phyloP scores from a whole-genome alignment of 768 basidiomycete species.

The Pulveroboletus sp. region DNA sequence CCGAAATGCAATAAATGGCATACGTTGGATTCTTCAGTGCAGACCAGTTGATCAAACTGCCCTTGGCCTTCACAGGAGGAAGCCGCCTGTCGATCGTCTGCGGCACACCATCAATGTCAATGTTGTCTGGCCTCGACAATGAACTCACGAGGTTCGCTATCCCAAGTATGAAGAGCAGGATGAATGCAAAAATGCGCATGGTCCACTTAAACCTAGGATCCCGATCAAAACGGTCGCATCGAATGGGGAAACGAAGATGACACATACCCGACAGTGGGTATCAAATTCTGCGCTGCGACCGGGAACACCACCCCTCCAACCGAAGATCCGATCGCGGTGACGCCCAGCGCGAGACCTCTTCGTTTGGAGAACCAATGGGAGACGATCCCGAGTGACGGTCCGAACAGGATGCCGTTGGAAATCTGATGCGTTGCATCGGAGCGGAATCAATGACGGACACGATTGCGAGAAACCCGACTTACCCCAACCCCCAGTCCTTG shows the following conservation, averaged over 20 bases:
- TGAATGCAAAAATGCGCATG: conserved; percentile 64
- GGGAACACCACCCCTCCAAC: conserved; percentile 69
- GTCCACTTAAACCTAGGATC: conserved; percentile 69
- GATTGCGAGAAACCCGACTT: conserved; percentile 18
- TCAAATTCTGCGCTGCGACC: conserved; percentile 52
- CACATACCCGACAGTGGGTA: conserved; percentile 52
- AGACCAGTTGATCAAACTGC: conserved; percentile 54
- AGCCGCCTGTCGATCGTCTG: conserved; percentile 43
- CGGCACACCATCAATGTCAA: not conserved
- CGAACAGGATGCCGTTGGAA: conserved; percentile 57
- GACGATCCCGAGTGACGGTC: conserved; percentile 54
- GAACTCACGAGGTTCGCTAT: conserved; percentile 48
- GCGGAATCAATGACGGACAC: not conserved
- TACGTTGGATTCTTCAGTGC: conserved; percentile 49
- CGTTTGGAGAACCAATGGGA: conserved; percentile 72
- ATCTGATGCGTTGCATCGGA: conserved; percentile 14
- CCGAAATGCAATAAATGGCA: conserved; percentile 53
- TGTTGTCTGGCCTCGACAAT: too few relatives aligned
- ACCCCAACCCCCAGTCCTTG: conserved; percentile 70
- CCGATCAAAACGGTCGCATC: not conserved
- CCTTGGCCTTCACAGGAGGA: conserved; percentile 48
- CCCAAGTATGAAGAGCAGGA: conserved; percentile 49
- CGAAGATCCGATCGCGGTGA: conserved; percentile 62
- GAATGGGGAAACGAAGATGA: not conserved
- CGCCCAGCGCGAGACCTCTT: conserved; percentile 54